Evolutionary conservation across 352 stramenopile species (phyloP), one percentile per base, ranked within the genome.

Genomic region (Phytophthora quininea): DNA sequence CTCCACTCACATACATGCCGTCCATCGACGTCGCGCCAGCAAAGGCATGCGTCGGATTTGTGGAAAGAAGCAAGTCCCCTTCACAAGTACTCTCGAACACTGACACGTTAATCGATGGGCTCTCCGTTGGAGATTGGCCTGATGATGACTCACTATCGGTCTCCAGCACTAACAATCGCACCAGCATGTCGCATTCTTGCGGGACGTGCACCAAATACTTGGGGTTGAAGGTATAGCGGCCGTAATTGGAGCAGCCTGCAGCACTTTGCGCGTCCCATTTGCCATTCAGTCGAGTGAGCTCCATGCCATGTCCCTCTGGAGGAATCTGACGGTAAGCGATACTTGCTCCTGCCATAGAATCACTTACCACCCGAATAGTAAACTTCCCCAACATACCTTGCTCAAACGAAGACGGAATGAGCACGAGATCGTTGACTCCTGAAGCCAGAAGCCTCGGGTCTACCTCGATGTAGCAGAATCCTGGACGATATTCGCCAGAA

Each of bases 341-440:
- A 47, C 62, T 58, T 24, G 70, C 30, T 8, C 72, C 69, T n/a
- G 72, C 54, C 31, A 77, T 71, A 38, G 86, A 80, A 49, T 92
- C 82, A 43, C 77, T 84, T 57, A 91, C 71, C 9, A 95, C 64
- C 2, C 74, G 74, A 27, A 94, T 56, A 29, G 69, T 80, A 58
- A 93, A 96, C 24, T 62, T 72, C 7, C 74, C 74, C 1, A 73
- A 19, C 10, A 77, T 62, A 9, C 58, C 52, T 31, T 76, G 59
- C 37, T 94, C 79, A 49, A 92, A 96, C 0, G 84, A 91, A 10
- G 88, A 94, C n/a, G 86, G 82, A 3, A 96, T 82, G 14, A 96
- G 50, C 55, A 91, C 77, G 24, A 92, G 55, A 42, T 91, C 79
- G 4, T 67, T 60, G 14, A 79, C 58, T 1, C 35, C 51, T 4